Evolutionary conservation across 1,284 basidiomycete species (phyloP).

Genomic region (Apiotrichum veenhuisii): DNA sequence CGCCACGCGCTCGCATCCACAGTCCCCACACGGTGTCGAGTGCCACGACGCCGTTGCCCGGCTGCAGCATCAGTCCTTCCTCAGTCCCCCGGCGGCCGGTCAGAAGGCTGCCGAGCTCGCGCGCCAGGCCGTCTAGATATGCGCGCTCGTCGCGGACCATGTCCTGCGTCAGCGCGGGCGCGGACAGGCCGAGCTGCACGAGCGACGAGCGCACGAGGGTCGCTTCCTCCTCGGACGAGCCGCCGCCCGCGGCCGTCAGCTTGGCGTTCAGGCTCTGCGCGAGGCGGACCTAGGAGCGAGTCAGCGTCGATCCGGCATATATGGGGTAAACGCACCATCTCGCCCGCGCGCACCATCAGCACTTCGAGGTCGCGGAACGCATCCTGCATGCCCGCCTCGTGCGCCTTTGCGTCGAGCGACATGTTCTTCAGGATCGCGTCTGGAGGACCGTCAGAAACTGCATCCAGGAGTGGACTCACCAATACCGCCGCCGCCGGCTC

Average conservation of each 20-base stretch:
- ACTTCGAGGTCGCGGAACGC: constrained; percentile 87
- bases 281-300: constrained; percentile 55
- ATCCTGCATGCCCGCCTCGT: constrained; percentile 66
- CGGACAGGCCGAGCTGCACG: constrained; percentile 72
- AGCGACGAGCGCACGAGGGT: constrained; percentile 84
- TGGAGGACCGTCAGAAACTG: constrained; percentile 37
- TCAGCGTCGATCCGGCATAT: too few species aligned
- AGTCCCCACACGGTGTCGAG: constrained; percentile 95
- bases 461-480: constrained; percentile 20
- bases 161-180: constrained; percentile 76
- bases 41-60: constrained; percentile 64
- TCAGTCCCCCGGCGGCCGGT: constrained; percentile 35
- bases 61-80: constrained; percentile 38
- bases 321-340: constrained; percentile 73
- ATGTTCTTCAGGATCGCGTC: constrained; percentile 75
- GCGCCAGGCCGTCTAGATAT: constrained; percentile 78
- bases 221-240: constrained; percentile 64
- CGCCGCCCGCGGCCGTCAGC: constrained; percentile 56
- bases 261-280: constrained; percentile 84
- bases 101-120: constrained; percentile 74
- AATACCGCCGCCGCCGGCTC: constrained; percentile 23
- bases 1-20: constrained; percentile 93
- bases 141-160: constrained; percentile 79
- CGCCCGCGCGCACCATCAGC: constrained; percentile 83
- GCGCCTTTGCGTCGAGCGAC: constrained; percentile 62